These are phyloP conservation scores for Ceratobasidium papillatum DNA, from an alignment of 1,284 basidiomycete species.

Conservation along the genomic window DNA sequence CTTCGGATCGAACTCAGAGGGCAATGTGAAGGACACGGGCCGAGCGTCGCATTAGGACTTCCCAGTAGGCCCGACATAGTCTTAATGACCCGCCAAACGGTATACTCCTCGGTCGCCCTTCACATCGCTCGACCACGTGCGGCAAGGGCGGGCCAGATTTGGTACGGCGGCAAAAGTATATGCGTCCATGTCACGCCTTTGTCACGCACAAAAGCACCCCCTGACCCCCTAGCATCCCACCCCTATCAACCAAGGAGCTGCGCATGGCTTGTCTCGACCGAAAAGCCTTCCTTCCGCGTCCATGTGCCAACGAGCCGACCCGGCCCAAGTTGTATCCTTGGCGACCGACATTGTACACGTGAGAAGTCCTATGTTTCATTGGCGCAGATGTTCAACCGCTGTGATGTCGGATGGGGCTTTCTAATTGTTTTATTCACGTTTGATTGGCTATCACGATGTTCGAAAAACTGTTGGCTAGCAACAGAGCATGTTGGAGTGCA, in stretches of 20 bases:
- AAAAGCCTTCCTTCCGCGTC: neutral
- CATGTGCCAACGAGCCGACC: neutral
- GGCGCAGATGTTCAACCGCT: neutral
- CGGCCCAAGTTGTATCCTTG: conserved; percentile 12
- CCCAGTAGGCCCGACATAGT: neutral
- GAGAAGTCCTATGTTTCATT: neutral
- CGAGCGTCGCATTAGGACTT: neutral
- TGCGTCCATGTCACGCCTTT: neutral
- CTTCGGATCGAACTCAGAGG: neutral
- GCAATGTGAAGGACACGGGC: neutral
- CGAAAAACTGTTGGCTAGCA: neutral
- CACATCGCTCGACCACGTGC: neutral
- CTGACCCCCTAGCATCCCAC: neutral
- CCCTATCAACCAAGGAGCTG: neutral
- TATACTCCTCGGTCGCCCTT: neutral
- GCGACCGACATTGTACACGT: neutral
- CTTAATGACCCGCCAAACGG: neutral
- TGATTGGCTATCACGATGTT: neutral
- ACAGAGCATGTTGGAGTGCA: too few species aligned
- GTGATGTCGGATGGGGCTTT: conserved; percentile 1
- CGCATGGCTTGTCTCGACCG: conserved; percentile 2
- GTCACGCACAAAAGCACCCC: conserved; percentile 2
- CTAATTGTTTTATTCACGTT: neutral
- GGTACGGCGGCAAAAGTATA: neutral
- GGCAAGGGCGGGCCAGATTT: conserved; percentile 8